Evolutionary conservation across 139 green algal species (phyloP), one percentile per base, ranked within the genome.

Genomic region (Chlamydomonas schloesseri): DNA sequence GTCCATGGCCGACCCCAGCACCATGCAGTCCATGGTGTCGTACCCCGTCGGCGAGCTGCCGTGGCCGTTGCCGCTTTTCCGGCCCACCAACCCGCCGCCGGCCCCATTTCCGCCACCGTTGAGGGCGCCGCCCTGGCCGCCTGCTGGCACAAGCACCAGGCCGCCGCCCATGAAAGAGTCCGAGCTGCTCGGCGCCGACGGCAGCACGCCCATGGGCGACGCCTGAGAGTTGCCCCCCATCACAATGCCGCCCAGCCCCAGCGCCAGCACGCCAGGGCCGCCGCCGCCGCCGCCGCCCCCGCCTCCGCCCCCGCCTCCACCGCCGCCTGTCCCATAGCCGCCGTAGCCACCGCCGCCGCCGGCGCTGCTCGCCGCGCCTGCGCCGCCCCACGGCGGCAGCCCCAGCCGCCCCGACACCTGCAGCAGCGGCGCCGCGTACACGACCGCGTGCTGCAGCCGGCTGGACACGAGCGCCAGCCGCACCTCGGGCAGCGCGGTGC

Each of bases 381-480:
- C 64, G 18, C 26, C 34, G 29, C 18, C 11, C 64, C 26, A 24
- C 24, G 58, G 77, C 64, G 58, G 64, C 64, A 74, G 62, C 9
- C 78, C 78, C 18, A 84, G 78, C 42, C 78, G 42, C 3, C 78
- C 82, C 23, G 57, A 71, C 28, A 82, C 82, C 58, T 67, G 72
- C 82, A 81, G 71, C 57, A 88, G 21, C 29, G 82, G 82, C 58
- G 82, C 82, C 0, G 82, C 71, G 42, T 88, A 92, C 21, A 92
- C 87, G 21, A 87, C 64, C 8, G 81, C 83, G 69, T 87, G 71
- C 37, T 81, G 46, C 10, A 87, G 60, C 23, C 82, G 74, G 3
- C 81, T 83, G 6, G 84, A 90, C 23, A 92, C 89, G 14, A 92
- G 71, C 36, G 89, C 89, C 81, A 92, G 55, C 33, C 89, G 81